A percentile compares a stretch with the other conserved stretches of the same genome.
Evolutionary conservation across 208 protist species (phyloP).

Genomic region (Wallacemonas sp.): DNA sequence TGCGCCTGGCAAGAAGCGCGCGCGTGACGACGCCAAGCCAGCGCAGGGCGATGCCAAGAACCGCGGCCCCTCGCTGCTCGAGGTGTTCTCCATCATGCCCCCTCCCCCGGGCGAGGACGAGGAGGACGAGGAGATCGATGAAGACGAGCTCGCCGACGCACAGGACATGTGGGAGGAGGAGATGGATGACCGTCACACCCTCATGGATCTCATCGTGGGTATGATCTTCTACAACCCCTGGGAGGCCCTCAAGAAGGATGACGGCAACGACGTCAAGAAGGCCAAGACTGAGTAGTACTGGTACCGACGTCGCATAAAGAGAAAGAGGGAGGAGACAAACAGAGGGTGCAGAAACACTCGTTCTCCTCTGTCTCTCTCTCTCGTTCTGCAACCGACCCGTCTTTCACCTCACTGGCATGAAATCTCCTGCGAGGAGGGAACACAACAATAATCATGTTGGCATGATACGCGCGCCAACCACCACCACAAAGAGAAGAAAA

Average conservation of each 20-base stretch:
- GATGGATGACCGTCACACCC: conserved; percentile 68
- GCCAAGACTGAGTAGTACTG: conserved; percentile 36
- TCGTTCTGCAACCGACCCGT: too few species aligned
- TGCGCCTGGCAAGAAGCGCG: conserved; percentile 29
- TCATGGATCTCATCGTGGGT: conserved; percentile 39
- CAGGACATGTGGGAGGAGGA: conserved; percentile 72
- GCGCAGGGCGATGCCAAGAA: conserved; percentile 14
- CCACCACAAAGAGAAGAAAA: too few species aligned
- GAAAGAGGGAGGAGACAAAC: not conserved
- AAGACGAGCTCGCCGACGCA: conserved; percentile 45
- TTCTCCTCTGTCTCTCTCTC: too few species aligned
- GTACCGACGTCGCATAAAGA: not conserved
- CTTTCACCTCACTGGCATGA: too few species aligned
- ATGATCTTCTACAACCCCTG: conserved; percentile 32
- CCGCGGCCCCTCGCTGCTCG: conserved; percentile 69
- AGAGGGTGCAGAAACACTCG: too few species aligned
- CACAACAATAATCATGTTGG: too few species aligned
- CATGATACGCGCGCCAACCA: too few species aligned
- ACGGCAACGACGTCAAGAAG: conserved; percentile 26
- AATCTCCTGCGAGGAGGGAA: too few species aligned
- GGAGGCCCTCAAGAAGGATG: conserved; percentile 21
- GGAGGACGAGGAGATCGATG: conserved; percentile 52
- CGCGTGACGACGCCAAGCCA: conserved; percentile 10
- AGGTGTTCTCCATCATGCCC: conserved; percentile 74
- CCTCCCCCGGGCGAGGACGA: conserved; percentile 66